These are phyloP conservation scores for Cornus florida DNA, from an alignment of 148 eudicot genomes.

Conservation along the genomic window DNA sequence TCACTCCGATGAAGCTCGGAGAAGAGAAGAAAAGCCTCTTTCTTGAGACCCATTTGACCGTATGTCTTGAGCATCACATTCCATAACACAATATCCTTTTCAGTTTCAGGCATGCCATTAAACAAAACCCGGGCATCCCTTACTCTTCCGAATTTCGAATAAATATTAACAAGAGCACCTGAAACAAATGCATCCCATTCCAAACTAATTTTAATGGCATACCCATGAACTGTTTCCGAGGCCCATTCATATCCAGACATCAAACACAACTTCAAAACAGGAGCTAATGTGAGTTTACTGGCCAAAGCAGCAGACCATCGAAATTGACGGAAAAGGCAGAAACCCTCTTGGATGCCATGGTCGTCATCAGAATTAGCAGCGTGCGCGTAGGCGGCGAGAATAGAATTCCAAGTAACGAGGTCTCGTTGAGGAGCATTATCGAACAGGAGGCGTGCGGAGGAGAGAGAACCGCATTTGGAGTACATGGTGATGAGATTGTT, in stretches of 20 bases:
- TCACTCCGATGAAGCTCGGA: conserved; percentile 23
- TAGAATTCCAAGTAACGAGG: conserved; percentile 27
- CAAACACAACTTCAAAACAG: conserved; percentile 27
- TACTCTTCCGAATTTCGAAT: conserved; percentile 14
- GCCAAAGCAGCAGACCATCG: not conserved
- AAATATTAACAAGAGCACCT: conserved; percentile 25
- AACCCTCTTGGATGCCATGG: conserved; percentile 11
- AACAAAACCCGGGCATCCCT: conserved; percentile 23
- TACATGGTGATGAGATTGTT: conserved; percentile 26
- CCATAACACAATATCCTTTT: conserved; percentile 28
- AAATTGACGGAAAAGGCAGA: conserved; percentile 18
- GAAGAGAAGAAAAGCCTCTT: conserved; percentile 19
- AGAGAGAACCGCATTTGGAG: conserved; percentile 6
- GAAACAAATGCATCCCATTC: conserved; percentile 25
- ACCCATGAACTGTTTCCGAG: conserved; percentile 23
- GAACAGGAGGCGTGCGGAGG: conserved; percentile 22
- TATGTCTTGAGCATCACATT: conserved; percentile 26
- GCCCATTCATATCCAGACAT: conserved; percentile 11
- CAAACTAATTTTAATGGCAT: conserved; percentile 23
- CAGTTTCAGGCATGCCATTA: conserved; percentile 15
- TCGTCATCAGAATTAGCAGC: not conserved
- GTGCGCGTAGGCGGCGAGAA: conserved; percentile 15
- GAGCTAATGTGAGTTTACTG: conserved; percentile 20
- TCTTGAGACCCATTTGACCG: conserved; percentile 8
- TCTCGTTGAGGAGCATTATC: conserved; percentile 7